phyloP scores from a whole-genome alignment of 148 eudicot genomes.

The Nepenthes gracilis region DNA sequence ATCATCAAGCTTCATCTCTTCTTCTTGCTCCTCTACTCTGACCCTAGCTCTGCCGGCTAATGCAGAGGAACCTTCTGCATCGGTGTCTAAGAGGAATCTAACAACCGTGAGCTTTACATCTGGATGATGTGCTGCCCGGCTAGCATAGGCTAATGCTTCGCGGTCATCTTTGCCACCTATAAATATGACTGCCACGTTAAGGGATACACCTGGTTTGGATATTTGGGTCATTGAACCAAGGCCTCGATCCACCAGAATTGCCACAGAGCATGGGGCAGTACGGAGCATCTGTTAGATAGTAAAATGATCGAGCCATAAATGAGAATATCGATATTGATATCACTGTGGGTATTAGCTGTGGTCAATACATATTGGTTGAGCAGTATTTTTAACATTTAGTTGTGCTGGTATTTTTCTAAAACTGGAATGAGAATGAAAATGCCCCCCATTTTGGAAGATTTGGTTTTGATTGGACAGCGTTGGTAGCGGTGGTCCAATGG shows the following conservation, averaged over 20 bases:
- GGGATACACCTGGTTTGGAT: constrained; percentile 22
- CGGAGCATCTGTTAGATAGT: constrained; percentile 44
- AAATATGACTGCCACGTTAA: constrained; percentile 63
- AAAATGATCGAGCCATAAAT: neutral
- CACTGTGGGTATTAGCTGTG: too few relatives aligned
- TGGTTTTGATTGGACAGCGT: too few relatives aligned
- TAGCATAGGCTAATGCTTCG: constrained; percentile 71
- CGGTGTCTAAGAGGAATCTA: constrained; percentile 57
- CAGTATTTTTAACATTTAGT: too few relatives aligned
- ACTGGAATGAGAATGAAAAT: too few relatives aligned
- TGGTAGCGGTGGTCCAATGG: too few relatives aligned
- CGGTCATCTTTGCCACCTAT: constrained; percentile 94
- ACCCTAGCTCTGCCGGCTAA: constrained; percentile 20
- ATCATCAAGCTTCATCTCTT: constrained; percentile 79
- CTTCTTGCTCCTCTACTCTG: constrained; percentile 45
- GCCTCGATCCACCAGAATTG: constrained; percentile 79
- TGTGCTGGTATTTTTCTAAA: too few relatives aligned
- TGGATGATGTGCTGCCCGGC: constrained; percentile 58
- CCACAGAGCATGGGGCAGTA: constrained; percentile 80
- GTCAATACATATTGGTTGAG: too few relatives aligned
- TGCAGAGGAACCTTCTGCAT: constrained; percentile 26
- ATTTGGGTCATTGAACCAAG: constrained; percentile 41
- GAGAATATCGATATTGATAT: neutral
- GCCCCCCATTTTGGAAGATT: too few relatives aligned
- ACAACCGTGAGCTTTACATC: constrained; percentile 77